Conservation (phyloP, 2,329 filamentous ascomycete genomes). For the Xylariaceae sp. region DNA sequence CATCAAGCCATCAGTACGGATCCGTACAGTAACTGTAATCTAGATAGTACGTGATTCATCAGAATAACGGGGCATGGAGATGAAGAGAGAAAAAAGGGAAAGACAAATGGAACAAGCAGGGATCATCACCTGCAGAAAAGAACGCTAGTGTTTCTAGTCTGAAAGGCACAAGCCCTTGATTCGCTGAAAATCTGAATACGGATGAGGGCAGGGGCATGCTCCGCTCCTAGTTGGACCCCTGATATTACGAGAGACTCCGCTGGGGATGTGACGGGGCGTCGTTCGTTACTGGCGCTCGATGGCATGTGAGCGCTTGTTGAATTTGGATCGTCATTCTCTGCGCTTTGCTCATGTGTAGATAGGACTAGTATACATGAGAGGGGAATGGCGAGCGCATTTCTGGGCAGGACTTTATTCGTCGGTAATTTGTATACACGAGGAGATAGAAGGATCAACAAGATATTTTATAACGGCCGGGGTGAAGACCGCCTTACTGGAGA, state of each 20-base stretch:
- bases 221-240: slow-evolving; percentile 4
- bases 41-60: neutral
- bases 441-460: neutral
- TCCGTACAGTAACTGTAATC: too few relatives aligned
- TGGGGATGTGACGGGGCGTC: neutral
- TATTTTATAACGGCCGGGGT: neutral
- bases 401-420: neutral
- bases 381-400: neutral
- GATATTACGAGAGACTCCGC: neutral
- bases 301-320: neutral
- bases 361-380: neutral
- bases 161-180: slow-evolving; percentile 25
- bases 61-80: neutral
- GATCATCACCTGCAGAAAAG: slow-evolving; percentile 23
- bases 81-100: neutral
- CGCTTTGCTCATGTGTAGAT: neutral
- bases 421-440: neutral
- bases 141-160: slow-evolving; percentile 37
- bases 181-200: slow-evolving; percentile 18
- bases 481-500: neutral
- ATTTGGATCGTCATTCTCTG: neutral
- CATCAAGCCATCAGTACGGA: too few relatives aligned
- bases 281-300: neutral
- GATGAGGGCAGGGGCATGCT: slow-evolving; percentile 9
- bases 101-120: slow-evolving; percentile 1